Conservation (phyloP, 1,284 basidiomycete species). For the Leccinum pachyderme region DNA sequence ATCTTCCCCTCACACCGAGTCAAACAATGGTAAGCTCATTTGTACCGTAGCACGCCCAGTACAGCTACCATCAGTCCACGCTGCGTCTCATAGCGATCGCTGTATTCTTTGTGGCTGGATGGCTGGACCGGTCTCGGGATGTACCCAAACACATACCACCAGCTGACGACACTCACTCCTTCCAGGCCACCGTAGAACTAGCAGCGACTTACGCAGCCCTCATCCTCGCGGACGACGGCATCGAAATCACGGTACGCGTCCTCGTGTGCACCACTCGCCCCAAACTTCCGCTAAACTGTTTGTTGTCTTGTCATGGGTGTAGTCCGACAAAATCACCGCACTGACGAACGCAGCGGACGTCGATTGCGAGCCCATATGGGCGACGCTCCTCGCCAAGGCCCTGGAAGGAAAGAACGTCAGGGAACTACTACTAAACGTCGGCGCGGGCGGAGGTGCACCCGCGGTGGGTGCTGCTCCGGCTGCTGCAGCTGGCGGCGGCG, state of each 20-base stretch:
- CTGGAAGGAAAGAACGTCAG: constrained; percentile 98
- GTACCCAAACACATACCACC: not conserved
- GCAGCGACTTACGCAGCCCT: constrained; percentile 90
- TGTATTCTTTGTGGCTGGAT: not conserved
- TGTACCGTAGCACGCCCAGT: not conserved
- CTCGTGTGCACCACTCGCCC: not conserved
- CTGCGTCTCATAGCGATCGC: not conserved
- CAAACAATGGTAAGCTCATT: not conserved
- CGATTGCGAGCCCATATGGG: constrained; percentile 98
- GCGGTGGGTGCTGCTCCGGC: constrained; percentile 59
- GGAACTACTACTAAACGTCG: constrained; percentile 90
- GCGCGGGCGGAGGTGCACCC: constrained; percentile 79
- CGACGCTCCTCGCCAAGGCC: constrained; percentile 93
- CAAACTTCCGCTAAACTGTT: not conserved
- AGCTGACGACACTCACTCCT: not conserved
- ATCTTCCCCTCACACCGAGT: not conserved
- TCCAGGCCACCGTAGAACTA: constrained; percentile 65
- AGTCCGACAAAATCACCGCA: constrained; percentile 91
- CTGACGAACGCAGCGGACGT: constrained; percentile 81
- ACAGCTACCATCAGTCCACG: not conserved
- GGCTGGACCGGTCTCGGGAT: not conserved
- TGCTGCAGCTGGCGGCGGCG: constrained; percentile 52
- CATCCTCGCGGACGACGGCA: constrained; percentile 94
- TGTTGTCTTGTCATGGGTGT: too few species aligned
- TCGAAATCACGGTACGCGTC: constrained; percentile 91